Conservation (phyloP, 75 land plant genomes). For the Pinus taeda region DNA sequence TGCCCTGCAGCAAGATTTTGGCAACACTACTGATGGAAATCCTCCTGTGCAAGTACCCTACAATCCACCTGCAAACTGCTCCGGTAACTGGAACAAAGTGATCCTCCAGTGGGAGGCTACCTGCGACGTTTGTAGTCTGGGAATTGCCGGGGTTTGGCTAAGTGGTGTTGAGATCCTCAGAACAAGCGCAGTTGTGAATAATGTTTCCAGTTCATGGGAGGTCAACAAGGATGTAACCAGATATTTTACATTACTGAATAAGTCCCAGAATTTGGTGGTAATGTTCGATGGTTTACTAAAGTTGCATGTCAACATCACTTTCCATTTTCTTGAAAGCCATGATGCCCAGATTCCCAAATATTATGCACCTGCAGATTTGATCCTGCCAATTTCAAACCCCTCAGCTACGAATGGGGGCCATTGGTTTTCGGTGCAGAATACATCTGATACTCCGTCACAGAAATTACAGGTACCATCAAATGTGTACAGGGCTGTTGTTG, state of each 20-base stretch:
- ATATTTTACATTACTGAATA: constrained; percentile 53
- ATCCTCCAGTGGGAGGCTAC: constrained; percentile 72
- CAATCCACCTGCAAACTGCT: constrained; percentile 14
- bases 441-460: constrained; percentile 30
- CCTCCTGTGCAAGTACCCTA: constrained; percentile 26
- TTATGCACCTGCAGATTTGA: constrained; percentile 9
- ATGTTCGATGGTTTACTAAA: constrained; percentile 57
- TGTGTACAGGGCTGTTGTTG: constrained; percentile 73
- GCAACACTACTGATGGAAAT: constrained; percentile 35
- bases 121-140: constrained; percentile 36
- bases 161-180: constrained; percentile 88
- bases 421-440: constrained; percentile 67
- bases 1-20: constrained; percentile 38
- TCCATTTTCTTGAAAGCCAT: constrained; percentile 49
- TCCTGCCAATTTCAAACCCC: constrained; percentile 62
- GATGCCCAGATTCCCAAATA: not conserved
- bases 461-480: constrained; percentile 56
- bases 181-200: constrained; percentile 88
- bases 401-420: constrained; percentile 61
- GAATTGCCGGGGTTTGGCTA: constrained; percentile 85
- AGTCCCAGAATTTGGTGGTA: constrained; percentile 50
- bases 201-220: constrained; percentile 52
- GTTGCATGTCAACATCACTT: constrained; percentile 71
- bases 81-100: constrained; percentile 28
- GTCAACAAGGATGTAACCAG: constrained; percentile 82